Conservation (phyloP, 768 basidiomycete species). For the Mrakia gelida region DNA sequence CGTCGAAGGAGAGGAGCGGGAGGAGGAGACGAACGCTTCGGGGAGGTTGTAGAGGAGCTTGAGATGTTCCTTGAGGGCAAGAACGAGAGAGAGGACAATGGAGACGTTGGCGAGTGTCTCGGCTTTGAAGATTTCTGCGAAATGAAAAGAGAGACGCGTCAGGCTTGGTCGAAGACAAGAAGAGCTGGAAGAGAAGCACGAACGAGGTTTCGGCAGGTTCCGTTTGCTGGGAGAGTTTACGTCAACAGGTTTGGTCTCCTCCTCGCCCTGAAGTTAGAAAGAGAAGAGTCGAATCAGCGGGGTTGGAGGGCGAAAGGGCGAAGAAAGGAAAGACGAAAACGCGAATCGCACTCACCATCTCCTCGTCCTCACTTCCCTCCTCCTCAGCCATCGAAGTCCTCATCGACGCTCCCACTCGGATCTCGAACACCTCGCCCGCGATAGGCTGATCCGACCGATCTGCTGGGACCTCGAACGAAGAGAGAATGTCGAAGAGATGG, state of each 20-base stretch:
- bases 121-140: background rate
- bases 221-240: background rate
- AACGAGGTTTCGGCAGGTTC: background rate
- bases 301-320: no score
- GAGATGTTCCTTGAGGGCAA: conserved; percentile 80
- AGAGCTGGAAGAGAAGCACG: background rate
- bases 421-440: background rate
- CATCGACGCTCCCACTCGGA: background rate
- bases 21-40: conserved; percentile 69
- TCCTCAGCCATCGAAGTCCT: background rate
- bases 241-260: background rate
- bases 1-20: background rate
- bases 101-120: conserved; percentile 47
- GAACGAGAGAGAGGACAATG: conserved; percentile 73
- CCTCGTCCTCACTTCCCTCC: background rate
- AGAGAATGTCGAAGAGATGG: conserved; percentile 69
- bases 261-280: background rate
- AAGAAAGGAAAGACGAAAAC: background rate
- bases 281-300: background rate
- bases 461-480: conserved; percentile 21
- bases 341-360: background rate
- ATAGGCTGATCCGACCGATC: background rate
- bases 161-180: background rate
- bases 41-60: conserved; percentile 77
- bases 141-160: background rate